These are phyloP conservation scores for Puccinia coronata DNA, from an alignment of 1,284 basidiomycete genomes.

Conservation along the genomic window DNA sequence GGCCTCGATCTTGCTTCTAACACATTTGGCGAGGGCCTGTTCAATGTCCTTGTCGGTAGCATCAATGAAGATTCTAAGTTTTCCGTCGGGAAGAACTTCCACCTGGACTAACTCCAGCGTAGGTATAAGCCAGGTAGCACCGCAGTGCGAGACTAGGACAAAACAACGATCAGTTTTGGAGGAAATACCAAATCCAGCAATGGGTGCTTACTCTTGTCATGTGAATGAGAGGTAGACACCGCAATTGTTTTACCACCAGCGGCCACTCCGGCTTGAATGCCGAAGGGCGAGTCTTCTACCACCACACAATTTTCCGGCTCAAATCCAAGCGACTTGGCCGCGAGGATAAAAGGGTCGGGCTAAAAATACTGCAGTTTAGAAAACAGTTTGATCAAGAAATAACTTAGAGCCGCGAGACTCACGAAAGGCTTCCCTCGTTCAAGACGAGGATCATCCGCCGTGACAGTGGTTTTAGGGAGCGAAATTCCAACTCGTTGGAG, in stretches of 20 bases:
- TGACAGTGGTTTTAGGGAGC: conserved; percentile 72
- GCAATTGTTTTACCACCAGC: conserved; percentile 74
- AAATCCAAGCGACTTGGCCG: conserved; percentile 71
- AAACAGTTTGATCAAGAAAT: background rate
- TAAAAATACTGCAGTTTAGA: conserved; percentile 55
- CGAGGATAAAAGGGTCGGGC: conserved; percentile 74
- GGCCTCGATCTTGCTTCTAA: conserved; percentile 28
- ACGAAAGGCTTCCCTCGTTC: conserved; percentile 58
- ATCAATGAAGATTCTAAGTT: conserved; percentile 55
- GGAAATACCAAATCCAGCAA: background rate
- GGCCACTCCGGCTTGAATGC: conserved; percentile 68
- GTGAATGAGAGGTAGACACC: conserved; percentile 66
- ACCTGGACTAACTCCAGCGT: conserved; percentile 60
- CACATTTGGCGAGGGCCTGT: conserved; percentile 34
- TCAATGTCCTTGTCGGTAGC: conserved; percentile 38
- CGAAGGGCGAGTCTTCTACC: conserved; percentile 63
- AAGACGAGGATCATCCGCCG: conserved; percentile 69
- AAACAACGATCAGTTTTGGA: background rate
- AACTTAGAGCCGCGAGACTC: conserved; percentile 50
- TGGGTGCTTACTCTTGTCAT: conserved; percentile 48
- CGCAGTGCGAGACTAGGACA: conserved; percentile 32
- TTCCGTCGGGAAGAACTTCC: conserved; percentile 56
- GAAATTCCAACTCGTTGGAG: conserved; percentile 72
- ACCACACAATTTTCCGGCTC: conserved; percentile 64
- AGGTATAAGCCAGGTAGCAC: conserved; percentile 42